Evolutionary conservation across 305 asterid species (phyloP).

Genomic region (Fraxinus paxiana): DNA sequence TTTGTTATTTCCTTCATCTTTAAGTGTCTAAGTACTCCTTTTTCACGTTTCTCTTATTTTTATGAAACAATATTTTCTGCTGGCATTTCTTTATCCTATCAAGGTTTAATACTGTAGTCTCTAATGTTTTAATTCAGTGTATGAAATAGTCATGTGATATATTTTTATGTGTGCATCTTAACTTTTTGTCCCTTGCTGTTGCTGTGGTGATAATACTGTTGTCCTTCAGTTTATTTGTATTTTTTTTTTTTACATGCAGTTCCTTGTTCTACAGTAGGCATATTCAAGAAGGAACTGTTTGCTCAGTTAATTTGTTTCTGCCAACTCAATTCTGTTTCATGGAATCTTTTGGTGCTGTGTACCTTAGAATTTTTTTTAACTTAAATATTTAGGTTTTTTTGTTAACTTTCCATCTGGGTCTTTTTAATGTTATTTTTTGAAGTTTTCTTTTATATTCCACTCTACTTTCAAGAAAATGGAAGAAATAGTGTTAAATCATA

Average conservation of each 20-base stretch:
- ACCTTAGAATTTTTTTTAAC: not conserved
- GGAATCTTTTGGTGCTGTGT: not conserved
- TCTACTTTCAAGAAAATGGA: not conserved
- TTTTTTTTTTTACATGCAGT: no score
- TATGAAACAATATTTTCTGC: not conserved
- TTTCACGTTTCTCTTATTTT: not conserved
- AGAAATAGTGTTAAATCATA: not conserved
- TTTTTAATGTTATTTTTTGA: not conserved
- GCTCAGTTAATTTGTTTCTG: not conserved
- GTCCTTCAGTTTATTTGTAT: not conserved
- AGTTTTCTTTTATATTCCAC: not conserved
- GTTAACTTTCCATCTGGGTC: not conserved
- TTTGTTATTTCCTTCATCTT: constrained; percentile 12
- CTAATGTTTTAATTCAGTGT: not conserved
- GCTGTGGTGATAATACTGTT: constrained; percentile 1
- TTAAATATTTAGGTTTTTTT: not conserved
- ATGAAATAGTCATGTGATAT: not conserved
- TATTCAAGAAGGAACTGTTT: not conserved
- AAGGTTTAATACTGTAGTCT: not conserved
- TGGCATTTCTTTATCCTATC: not conserved
- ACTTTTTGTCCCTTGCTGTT: not conserved
- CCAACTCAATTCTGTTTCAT: not conserved
- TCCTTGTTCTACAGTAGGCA: not conserved
- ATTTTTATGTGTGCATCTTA: not conserved
- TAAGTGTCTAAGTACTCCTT: not conserved